Evolutionary conservation across 371 early-diverging fungal species (phyloP).

Genomic region (Mucor velutinosus): DNA sequence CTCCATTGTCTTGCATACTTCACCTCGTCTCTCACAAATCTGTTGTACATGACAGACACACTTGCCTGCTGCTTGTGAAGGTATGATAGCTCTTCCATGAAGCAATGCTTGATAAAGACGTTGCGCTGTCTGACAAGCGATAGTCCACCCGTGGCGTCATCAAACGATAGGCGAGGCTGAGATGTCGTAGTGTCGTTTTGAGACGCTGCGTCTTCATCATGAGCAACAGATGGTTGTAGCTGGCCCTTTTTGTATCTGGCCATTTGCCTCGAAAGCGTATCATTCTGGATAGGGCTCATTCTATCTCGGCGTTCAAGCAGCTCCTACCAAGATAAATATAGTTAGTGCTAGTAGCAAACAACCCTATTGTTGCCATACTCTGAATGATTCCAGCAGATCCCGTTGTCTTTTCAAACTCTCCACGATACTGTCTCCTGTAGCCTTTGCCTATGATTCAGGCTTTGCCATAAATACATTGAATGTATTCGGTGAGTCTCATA

Average conservation of each 20-base stretch:
- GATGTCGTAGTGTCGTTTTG: neutral
- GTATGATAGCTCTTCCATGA: constrained; percentile 36
- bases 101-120: constrained; percentile 38
- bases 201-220: constrained; percentile 17
- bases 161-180: constrained; percentile 2
- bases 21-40: constrained; percentile 60
- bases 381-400: constrained; percentile 64
- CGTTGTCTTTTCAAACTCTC: constrained; percentile 70
- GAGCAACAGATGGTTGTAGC: constrained; percentile 19
- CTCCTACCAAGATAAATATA: neutral
- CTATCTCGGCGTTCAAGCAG: constrained; percentile 32
- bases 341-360: neutral
- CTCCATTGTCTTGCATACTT: constrained; percentile 51
- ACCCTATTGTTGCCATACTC: constrained; percentile 33
- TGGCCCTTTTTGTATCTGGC: constrained; percentile 31
- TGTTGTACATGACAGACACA: constrained; percentile 64
- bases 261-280: constrained; percentile 33
- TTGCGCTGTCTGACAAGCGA: constrained; percentile 33
- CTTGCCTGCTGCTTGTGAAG: constrained; percentile 46
- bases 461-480: neutral
- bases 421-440: constrained; percentile 48
- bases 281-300: constrained; percentile 28
- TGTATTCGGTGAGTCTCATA: neutral
- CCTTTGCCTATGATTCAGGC: constrained; percentile 3
- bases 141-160: constrained; percentile 22